Percentiles rank a stretch among this genome's conserved stretches.
phyloP scores from a whole-genome alignment of 2,329 filamentous ascomycete species.

The Lachnellula willkommii region DNA sequence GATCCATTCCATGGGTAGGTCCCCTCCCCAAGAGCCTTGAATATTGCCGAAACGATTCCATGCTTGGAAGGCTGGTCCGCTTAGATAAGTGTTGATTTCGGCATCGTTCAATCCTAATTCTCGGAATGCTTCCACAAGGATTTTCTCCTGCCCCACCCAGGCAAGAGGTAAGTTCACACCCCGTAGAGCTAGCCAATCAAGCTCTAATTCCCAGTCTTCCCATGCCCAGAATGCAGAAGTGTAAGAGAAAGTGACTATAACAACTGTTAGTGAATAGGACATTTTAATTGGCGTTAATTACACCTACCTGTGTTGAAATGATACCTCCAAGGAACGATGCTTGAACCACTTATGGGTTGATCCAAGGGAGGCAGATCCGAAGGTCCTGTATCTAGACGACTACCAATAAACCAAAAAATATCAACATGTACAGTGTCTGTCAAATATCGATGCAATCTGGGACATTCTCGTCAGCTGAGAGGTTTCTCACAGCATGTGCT shows the following conservation, averaged over 20 bases:
- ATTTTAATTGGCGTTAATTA: neutral
- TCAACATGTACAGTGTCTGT: slow-evolving; percentile 39
- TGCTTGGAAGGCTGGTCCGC: slow-evolving; percentile 46
- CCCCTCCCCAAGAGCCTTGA: slow-evolving; percentile 44
- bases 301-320: slow-evolving; percentile 46
- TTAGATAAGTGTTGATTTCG: slow-evolving; percentile 43
- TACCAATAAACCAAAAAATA: slow-evolving; percentile 44
- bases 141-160: slow-evolving; percentile 48
- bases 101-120: slow-evolving; percentile 40
- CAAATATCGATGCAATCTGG: slow-evolving; percentile 39
- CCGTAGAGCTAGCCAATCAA: slow-evolving; percentile 49
- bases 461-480: neutral
- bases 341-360: slow-evolving; percentile 35
- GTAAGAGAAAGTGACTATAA: slow-evolving; percentile 46
- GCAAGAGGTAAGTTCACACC: slow-evolving; percentile 47
- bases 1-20: slow-evolving; percentile 42
- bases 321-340: slow-evolving; percentile 42
- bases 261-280: neutral
- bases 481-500: neutral
- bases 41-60: slow-evolving; percentile 53
- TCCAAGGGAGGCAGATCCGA: slow-evolving; percentile 29
- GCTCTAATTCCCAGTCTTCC: slow-evolving; percentile 47
- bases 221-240: slow-evolving; percentile 47
- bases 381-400: slow-evolving; percentile 33
- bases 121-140: slow-evolving; percentile 43